phyloP scores from a whole-genome alignment of 2,329 filamentous ascomycete species.

The Exophiala aquamarina region DNA sequence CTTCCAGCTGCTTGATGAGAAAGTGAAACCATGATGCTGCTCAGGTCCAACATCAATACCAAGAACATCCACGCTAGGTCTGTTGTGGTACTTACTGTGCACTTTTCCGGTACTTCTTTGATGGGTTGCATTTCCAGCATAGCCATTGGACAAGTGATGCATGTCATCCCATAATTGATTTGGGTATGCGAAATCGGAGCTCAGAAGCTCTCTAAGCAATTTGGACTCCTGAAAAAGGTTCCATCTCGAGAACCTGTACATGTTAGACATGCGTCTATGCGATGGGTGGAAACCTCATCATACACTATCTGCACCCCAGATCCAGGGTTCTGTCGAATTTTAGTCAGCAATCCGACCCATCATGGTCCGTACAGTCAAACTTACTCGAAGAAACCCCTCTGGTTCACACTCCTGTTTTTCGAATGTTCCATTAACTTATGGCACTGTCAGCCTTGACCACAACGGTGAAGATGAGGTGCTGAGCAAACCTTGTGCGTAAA shows the following conservation, averaged over 20 bases:
- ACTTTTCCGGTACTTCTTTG: constrained; percentile 5
- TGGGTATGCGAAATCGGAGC: constrained; percentile 12
- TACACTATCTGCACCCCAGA: constrained; percentile 16
- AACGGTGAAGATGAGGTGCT: too few relatives aligned
- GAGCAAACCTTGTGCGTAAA: too few relatives aligned
- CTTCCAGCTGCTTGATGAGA: constrained; percentile 22
- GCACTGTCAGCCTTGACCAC: too few relatives aligned
- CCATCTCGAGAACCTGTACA: constrained; percentile 12
- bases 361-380: too few relatives aligned
- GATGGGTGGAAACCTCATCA: too few relatives aligned
- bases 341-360: too few relatives aligned
- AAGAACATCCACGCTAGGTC: background rate
- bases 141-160: constrained; percentile 17
- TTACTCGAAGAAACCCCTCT: too few relatives aligned
- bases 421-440: too few relatives aligned
- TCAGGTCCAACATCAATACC: background rate
- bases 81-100: constrained; percentile 7
- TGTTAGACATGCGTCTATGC: too few relatives aligned
- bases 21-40: constrained; percentile 29
- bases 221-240: background rate
- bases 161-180: constrained; percentile 14
- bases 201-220: constrained; percentile 5
- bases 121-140: constrained; percentile 5
- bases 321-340: background rate
- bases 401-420: too few relatives aligned